phyloP scores from a whole-genome alignment of 306 rosid species.

The Quillaja saponaria region DNA sequence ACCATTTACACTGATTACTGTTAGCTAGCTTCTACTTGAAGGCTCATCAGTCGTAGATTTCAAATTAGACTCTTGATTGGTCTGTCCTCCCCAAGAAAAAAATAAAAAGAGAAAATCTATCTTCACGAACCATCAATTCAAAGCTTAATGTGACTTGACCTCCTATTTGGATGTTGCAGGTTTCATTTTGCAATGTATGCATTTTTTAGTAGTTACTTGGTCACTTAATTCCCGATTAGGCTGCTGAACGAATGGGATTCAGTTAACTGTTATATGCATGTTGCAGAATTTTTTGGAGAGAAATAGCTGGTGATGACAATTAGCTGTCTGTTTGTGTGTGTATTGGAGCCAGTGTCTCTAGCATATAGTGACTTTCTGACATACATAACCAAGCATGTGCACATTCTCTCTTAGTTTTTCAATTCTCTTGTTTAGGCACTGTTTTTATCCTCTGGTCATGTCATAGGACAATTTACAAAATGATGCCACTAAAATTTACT shows the following conservation, averaged over 20 bases:
- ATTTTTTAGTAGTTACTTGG: not conserved
- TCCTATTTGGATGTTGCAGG: not conserved
- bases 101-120: not conserved
- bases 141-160: slow-evolving; percentile 4
- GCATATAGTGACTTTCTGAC: too few species aligned
- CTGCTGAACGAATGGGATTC: slow-evolving; percentile 7
- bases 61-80: not conserved
- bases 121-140: slow-evolving; percentile 7
- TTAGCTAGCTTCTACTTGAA: slow-evolving; percentile 12
- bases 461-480: slow-evolving; percentile 1
- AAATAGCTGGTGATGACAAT: not conserved
- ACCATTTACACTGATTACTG: slow-evolving; percentile 22
- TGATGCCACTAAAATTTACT: slow-evolving; percentile 6
- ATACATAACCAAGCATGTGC: too few species aligned
- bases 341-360: not conserved
- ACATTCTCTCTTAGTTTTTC: too few species aligned
- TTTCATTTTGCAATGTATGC: not conserved
- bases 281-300: not conserved
- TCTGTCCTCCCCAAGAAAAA: too few species aligned
- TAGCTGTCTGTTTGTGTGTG: not conserved
- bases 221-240: not conserved
- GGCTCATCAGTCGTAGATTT: not conserved
- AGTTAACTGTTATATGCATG: not conserved
- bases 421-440: not conserved
- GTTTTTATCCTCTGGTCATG: not conserved